Evolutionary conservation across 2,329 filamentous ascomycete species (phyloP), one percentile per base, ranked within the genome.

Genomic region (Monosporascus sp.): DNA sequence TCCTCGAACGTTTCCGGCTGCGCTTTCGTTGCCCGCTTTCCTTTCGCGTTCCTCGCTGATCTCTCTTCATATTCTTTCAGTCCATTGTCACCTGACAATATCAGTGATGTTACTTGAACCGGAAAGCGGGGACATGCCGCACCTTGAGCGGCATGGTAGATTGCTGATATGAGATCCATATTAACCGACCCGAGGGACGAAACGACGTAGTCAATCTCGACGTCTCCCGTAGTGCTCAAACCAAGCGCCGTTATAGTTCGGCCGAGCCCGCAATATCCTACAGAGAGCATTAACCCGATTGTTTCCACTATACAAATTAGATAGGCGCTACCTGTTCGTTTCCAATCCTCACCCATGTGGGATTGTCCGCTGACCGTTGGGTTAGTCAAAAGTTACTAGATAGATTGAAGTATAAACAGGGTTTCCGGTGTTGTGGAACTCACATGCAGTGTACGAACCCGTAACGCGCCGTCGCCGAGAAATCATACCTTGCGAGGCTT

Each of bases 361-460:
- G 78, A 74, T 24, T 82, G 82, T 46, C 80, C 81, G 56, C 82
- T 84, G 22, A 7, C n/a, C 18, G 31, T 9, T 40, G 31, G n/a
- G 54, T 68, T 60, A 66, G 60, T 35, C 35, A 15, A 37, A 59
- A 58, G 47, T 22, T 26, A 48, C 22, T 22, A 44, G 31, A 14
- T 37, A 49, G 37, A 37, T 46, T 35, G 43, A 47, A 8, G 17
- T 11, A 14, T 26, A 26, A 35, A 15, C 9, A 15, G 41, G 22
- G n/a, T 20, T 15, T 44, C 15, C 20, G 6, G 43, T 35, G 9
- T 51, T 44, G n/a, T 35, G 49, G 18, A 20, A 22, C 85, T 70
- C 72, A 91, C 87, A 95, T 89, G 7, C 88, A 87, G 68, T 96
- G 91, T 7, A 97, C 82, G 68, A 99, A 96, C 2, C 83, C 88